These are phyloP conservation scores for Rutidosis leptorrhynchoides DNA, from an alignment of 129 eudicot genomes.

Conservation along the genomic window DNA sequence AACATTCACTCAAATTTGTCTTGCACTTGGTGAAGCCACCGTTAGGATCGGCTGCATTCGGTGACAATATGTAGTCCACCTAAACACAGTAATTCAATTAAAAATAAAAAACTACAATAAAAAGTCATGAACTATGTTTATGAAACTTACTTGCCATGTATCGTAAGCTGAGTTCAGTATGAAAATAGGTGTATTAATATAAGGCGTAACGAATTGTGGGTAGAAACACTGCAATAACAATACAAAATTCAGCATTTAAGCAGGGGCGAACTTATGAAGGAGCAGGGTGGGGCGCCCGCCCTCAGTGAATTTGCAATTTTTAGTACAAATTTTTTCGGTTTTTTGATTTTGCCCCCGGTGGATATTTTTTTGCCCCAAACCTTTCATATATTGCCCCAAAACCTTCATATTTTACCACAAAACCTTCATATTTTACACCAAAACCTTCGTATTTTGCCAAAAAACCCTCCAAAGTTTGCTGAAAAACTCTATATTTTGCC, in stretches of 20 bases:
- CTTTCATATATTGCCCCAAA: too few species aligned
- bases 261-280: too few species aligned
- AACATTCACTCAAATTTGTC: constrained; percentile 25
- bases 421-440: too few species aligned
- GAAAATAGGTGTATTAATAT: constrained; percentile 35
- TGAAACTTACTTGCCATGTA: constrained; percentile 37
- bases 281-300: too few species aligned
- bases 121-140: not conserved
- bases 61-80: constrained; percentile 34
- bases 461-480: too few species aligned
- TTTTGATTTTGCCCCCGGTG: too few species aligned
- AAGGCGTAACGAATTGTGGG: constrained; percentile 31
- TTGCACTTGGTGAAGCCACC: constrained; percentile 32
- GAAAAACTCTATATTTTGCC: too few species aligned
- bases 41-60: constrained; percentile 36
- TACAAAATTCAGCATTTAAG: not conserved
- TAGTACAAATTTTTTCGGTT: too few species aligned
- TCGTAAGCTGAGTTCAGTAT: constrained; percentile 43
- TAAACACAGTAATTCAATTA: not conserved
- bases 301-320: too few species aligned
- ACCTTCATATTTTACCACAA: too few species aligned
- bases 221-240: constrained; percentile 32
- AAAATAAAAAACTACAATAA: not conserved
- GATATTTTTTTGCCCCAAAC: too few species aligned
- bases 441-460: too few species aligned